Evolutionary conservation across 2,329 filamentous ascomycete species (phyloP), one percentile per base, ranked within the genome.

Genomic region (Clonostachys solani): DNA sequence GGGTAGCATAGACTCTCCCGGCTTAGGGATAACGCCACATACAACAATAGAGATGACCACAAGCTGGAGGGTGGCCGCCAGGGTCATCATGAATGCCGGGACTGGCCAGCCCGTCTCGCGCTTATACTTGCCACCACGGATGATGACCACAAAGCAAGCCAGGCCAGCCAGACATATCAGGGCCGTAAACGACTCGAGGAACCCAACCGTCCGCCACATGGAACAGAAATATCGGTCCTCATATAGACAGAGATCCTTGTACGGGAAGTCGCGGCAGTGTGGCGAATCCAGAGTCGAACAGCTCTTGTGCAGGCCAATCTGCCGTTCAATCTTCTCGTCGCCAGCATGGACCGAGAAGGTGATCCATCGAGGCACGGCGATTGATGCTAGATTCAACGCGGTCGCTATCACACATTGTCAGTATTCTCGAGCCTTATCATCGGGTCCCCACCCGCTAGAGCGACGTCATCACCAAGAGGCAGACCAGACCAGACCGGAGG

Each of bases 201-300:
- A 97, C 19, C 89, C 91, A 35, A 90, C 84, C 23, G 84, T 89
- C 49, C 88, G 81, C 92, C 92, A 99, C 78, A 95, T 87, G 57
- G 84, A 87, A 74, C 94, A 97, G 69, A 97, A 96, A 59, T 84
- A 82, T 45, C 82, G 77, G 56, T 85, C 80, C 23, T 57, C 63
- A 35, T 59, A 56, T 19, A 61, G 57, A 49, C 68, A 71, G 19
- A 68, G 49, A 33, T 64, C 58, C 17, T 56, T 55, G 17, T 56
- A 55, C 15, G 65, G 66, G 43, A 65, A 68, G 13, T 54, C 51
- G 46, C 74, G 73, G 65, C 87, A 92, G 42, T 69, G 66, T n/a
- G 71, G 68, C 44, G 81, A 74, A 41, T 79, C 79, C 49, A 88
- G 72, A 49, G 81, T 86, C 46, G 85, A 87, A 69, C 92, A 99